Base-by-base conservation (phyloP, 1,284 basidiomycete species). In the Ceratobasidium sp. region DNA sequence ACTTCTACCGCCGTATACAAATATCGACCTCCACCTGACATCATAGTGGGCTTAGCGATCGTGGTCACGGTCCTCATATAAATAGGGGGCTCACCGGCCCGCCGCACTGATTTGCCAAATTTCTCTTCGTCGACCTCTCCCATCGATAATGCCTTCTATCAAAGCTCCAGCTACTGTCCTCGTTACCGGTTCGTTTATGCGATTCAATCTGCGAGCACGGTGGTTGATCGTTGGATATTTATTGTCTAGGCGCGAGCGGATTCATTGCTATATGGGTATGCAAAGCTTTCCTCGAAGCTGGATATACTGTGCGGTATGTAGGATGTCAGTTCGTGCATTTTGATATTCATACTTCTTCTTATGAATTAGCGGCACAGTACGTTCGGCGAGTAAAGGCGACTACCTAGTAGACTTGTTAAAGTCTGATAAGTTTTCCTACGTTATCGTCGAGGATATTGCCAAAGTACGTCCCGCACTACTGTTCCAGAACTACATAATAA, bases 391-490 rank as follows among this genome's bases (percentile, higher is more conserved):
- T 46, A 80, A 81, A 46, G 80, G 80, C n/a, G 77, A 80, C 26
- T 81, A 80, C 69, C 69, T 81, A 5, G 48, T 68, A 42, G 70
- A 78, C n/a, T 70, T 81, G 33, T 80, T 79, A 67, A 66, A 77
- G 46, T 71, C 79, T 33, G 78, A 79, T 46, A 75, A 64, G 17
- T 81, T 81, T 75, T 40, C 64, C 3, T 80, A 78, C 26, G 78
- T 80, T 44, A 68, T 81, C 61, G 78, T 81, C 20, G 77, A 79
- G 13, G 80, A 81, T 52, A 81, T 81, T 46, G 78, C 76, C 26
- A 75, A 79, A 78, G 80, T 80, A 62, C 15, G 40, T 61, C 12
- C 23, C 3, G 52, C 15, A 44, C 23, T 3, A n/a, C 38, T 56
- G 0, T 12, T 17, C 13, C 33, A 3, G 54, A 40, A 7, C 6